phyloP scores from a whole-genome alignment of 768 basidiomycete species.

The Tephrocybe sp. region DNA sequence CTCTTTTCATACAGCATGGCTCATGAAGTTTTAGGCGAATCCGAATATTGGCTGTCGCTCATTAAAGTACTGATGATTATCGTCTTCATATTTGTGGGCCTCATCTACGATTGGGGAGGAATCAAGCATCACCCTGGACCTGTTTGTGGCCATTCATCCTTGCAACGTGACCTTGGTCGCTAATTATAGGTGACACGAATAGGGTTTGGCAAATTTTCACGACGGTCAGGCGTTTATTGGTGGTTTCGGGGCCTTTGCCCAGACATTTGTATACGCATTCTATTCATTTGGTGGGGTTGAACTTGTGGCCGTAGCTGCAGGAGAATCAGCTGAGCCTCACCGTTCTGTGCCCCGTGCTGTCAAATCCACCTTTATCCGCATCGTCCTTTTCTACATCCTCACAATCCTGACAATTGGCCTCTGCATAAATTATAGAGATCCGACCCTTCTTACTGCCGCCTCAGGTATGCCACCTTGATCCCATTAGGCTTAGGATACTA shows the following conservation, averaged over 20 bases:
- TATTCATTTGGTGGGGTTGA: constrained; percentile 71
- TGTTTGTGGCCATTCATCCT: constrained; percentile 27
- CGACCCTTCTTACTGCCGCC: constrained; percentile 46
- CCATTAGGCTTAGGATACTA: background rate
- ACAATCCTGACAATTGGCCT: constrained; percentile 65
- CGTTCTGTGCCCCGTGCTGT: constrained; percentile 62
- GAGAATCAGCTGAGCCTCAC: constrained; percentile 62
- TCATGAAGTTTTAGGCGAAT: constrained; percentile 39
- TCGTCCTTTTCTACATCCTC: constrained; percentile 62
- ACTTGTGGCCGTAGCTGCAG: constrained; percentile 70
- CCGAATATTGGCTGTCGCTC: constrained; percentile 61
- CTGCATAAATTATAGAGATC: constrained; percentile 59
- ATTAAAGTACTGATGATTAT: constrained; percentile 63
- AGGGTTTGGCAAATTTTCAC: constrained; percentile 52
- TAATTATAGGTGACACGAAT: background rate
- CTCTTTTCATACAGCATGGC: background rate
- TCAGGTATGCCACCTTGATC: constrained; percentile 27
- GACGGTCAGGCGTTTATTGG: constrained; percentile 51
- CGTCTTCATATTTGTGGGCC: constrained; percentile 58
- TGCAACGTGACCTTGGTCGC: constrained; percentile 1
- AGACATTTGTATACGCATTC: constrained; percentile 66
- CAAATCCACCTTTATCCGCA: constrained; percentile 66
- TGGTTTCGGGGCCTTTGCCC: constrained; percentile 49
- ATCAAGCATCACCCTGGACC: constrained; percentile 57
- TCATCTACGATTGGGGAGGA: constrained; percentile 63